Evolutionary conservation across 139 green algal genomes (phyloP), one percentile per base, ranked within the genome.

Genomic region (Picocystis salinarum): DNA sequence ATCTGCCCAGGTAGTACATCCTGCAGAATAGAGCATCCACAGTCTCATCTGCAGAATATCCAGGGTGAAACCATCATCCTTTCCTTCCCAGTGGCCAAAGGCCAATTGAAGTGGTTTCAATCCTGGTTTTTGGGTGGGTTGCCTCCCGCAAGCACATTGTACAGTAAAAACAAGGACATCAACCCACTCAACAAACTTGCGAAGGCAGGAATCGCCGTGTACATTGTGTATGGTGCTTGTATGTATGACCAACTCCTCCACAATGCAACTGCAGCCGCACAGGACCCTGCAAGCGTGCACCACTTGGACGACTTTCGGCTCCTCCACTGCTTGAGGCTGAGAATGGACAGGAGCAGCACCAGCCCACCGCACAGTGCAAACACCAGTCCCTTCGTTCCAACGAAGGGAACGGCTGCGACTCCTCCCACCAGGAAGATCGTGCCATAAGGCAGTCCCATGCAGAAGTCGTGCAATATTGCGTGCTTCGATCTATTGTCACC

Each of bases 381-480:
- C 6, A 58, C 53, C 20, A 48, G 23, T 3, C 54, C 59, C 2
- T 55, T 22, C 9, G 34, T 31, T 22, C 55, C 47, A 34, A 29
- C 42, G 12, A 64, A 70, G 1, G 58, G 6, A 6, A 67, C 25
- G n/a, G 41, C 52, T 4, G 70, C 30, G 5, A 73, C 22, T 3
- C 70, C 73, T n/a, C 45, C 66, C 0, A 66, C 19, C 5, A 62
- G 4, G 4, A 77, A 27, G 10, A 76, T 51, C 0, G 30, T 42
- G 28, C 73, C 68, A 44, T 76, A 88, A 1, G 77, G 77, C 30
- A 88, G 75, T 40, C 31, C 50, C 77, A 88, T 83, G 64, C 77
- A 88, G 39, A 88, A 88, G 50, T 88, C 77, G 39, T 88, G 77
- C 23, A 88, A 56, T 30, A 70, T 39, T 3, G 77, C 75, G 44